phyloP scores from a whole-genome alignment of 176 grass and related monocot genomes.

The Triticum monococcum region DNA sequence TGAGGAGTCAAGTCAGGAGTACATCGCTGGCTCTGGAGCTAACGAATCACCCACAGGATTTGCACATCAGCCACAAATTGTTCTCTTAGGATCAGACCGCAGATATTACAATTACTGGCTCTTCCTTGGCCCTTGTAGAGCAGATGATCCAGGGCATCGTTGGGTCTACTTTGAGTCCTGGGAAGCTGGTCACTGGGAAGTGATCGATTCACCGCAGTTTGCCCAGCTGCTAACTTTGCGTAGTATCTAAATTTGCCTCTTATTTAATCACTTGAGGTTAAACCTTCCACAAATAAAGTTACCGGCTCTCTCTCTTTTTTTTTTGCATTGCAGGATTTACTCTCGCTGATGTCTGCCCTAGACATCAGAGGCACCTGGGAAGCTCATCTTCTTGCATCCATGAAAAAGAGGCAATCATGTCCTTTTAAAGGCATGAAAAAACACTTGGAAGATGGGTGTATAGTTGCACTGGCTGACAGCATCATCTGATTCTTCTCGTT shows the following conservation, averaged over 20 bases:
- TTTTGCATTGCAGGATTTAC: slow-evolving; percentile 53
- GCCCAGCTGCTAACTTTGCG: slow-evolving; percentile 29
- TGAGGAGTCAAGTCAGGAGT: slow-evolving; percentile 33
- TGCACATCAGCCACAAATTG: slow-evolving; percentile 58
- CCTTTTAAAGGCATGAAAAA: slow-evolving; percentile 80
- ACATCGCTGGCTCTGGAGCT: slow-evolving; percentile 14
- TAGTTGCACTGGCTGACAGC: not conserved
- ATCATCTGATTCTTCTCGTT: slow-evolving; percentile 45
- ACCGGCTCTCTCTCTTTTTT: no score
- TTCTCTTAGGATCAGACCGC: slow-evolving; percentile 83
- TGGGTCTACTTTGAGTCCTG: slow-evolving; percentile 95
- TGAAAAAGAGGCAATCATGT: slow-evolving; percentile 52
- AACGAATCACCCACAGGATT: slow-evolving; percentile 34
- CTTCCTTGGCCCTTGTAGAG: slow-evolving; percentile 80
- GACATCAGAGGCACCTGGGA: slow-evolving; percentile 80
- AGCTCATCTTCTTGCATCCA: slow-evolving; percentile 67
- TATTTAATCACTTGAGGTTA: not conserved
- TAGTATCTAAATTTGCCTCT: not conserved
- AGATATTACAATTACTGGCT: slow-evolving; percentile 98
- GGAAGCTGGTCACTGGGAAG: slow-evolving; percentile 87
- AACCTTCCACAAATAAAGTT: not conserved
- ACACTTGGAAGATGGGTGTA: slow-evolving; percentile 34
- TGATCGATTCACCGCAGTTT: slow-evolving; percentile 90
- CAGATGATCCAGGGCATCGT: slow-evolving; percentile 82
- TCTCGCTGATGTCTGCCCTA: slow-evolving; percentile 65